Percentiles rank a stretch among this genome's conserved stretches.
phyloP scores from a whole-genome alignment of 768 basidiomycete genomes.

The Plicaturopsis crispa region DNA sequence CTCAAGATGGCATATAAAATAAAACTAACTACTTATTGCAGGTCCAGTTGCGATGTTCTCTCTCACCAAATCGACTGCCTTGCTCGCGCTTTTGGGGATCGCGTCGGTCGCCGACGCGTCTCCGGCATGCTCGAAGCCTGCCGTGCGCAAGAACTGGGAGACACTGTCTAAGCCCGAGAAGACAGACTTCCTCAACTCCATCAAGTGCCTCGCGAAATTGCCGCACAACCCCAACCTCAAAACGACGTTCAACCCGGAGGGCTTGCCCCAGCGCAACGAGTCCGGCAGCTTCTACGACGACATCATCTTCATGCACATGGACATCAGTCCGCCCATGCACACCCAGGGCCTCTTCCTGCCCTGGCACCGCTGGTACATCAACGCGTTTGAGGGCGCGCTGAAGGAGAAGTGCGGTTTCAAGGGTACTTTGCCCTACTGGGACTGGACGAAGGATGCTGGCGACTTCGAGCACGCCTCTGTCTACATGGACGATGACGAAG shows the following conservation, averaged over 20 bases:
- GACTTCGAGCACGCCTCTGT: constrained; percentile 12
- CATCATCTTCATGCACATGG: constrained; percentile 92
- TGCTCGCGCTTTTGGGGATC: no score
- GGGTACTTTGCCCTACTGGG: constrained; percentile 8
- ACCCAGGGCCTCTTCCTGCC: constrained; percentile 9
- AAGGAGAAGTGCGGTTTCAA: constrained; percentile 6
- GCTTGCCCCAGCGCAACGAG: constrained; percentile 47
- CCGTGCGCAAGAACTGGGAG: constrained; percentile 13
- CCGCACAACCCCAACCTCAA: constrained; percentile 6
- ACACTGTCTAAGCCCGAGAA: constrained; percentile 8
- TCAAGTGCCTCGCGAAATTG: constrained; percentile 12
- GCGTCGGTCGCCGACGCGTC: no score
- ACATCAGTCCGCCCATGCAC: constrained; percentile 6
- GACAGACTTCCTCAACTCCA: constrained; percentile 9
- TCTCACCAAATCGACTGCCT: no score
- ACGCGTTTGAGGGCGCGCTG: constrained; percentile 5
- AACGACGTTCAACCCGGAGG: constrained; percentile 5
- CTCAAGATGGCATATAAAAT: no score
- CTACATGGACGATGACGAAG: constrained; percentile 11
- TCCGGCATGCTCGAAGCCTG: constrained; percentile 9
- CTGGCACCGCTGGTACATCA: constrained; percentile 9
- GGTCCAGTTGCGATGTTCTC: no score
- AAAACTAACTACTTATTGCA: no score
- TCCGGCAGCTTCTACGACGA: constrained; percentile 94
- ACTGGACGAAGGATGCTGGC: constrained; percentile 8